Percentiles rank a stretch among this genome's conserved stretches.
These are phyloP conservation scores for Entomortierella chlamydospora DNA, from an alignment of 192 early-diverging fungal genomes.

Conservation along the genomic window DNA sequence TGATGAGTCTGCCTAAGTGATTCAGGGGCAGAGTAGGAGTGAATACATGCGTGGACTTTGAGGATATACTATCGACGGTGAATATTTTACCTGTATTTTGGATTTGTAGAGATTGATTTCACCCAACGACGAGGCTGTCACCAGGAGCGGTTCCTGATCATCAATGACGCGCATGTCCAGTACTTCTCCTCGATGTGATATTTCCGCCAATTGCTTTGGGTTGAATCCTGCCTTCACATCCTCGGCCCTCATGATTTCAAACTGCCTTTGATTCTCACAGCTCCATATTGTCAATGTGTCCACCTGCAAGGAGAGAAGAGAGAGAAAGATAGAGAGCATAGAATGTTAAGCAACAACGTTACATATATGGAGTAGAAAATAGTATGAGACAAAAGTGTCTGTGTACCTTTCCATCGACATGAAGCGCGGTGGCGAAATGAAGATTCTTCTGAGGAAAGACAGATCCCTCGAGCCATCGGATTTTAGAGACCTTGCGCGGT, in stretches of 20 bases:
- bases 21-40: too few relatives aligned
- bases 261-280: slow-evolving; percentile 2
- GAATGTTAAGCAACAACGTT: too few relatives aligned
- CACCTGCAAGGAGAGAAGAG: neutral
- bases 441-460: neutral
- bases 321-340: too few relatives aligned
- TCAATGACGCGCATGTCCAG: neutral
- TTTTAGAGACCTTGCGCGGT: neutral
- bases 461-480: neutral
- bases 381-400: too few relatives aligned
- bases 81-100: neutral
- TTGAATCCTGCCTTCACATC: slow-evolving; percentile 2
- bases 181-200: slow-evolving; percentile 1
- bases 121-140: slow-evolving; percentile 1
- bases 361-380: too few relatives aligned
- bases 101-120: neutral
- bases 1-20: neutral
- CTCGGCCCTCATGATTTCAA: slow-evolving; percentile 2
- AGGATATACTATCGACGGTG: too few relatives aligned
- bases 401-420: neutral
- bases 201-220: neutral
- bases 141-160: neutral
- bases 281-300: neutral
- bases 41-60: too few relatives aligned
- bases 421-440: neutral